Evolutionary conservation across 441 rosid genomes (phyloP).

Genomic region (Adansonia rubrostipa): DNA sequence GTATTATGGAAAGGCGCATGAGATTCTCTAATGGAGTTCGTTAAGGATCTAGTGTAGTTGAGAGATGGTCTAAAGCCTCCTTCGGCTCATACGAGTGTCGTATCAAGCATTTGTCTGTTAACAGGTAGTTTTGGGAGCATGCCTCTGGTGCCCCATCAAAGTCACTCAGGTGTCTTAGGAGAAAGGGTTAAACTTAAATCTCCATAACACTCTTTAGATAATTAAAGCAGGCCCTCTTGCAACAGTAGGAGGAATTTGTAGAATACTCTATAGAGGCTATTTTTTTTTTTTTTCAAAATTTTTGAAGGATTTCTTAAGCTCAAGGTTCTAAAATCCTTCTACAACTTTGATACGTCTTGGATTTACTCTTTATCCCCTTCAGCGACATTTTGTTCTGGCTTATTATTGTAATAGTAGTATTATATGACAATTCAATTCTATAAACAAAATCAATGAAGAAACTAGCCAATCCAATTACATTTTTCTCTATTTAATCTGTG

Average conservation of each 20-base stretch:
- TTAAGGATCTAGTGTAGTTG: neutral
- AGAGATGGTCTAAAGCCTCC: conserved; percentile 10
- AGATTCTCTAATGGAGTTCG: conserved; percentile 49
- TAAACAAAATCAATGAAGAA: neutral
- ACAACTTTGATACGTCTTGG: neutral
- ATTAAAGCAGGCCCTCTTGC: conserved; percentile 16
- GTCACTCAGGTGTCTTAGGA: conserved; percentile 24
- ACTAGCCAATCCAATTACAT: too few relatives aligned
- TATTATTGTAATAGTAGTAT: neutral
- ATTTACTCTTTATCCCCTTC: neutral
- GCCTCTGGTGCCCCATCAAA: conserved; percentile 25
- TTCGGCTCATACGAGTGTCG: conserved; percentile 23
- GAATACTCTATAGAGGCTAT: conserved; percentile 32
- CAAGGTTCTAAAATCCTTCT: conserved; percentile 21
- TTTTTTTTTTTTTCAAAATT: conserved; percentile 13
- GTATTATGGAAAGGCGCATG: conserved; percentile 76
- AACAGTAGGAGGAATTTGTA: conserved; percentile 33
- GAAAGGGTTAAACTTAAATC: conserved; percentile 30
- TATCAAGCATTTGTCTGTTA: conserved; percentile 26
- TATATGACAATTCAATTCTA: neutral
- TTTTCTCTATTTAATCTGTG: neutral
- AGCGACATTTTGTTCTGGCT: neutral
- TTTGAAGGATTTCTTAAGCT: conserved; percentile 28
- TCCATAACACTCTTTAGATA: conserved; percentile 19
- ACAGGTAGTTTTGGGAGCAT: conserved; percentile 28